Conservation (phyloP, 177 flowering plant genomes). For the Tripterygium wilfordii region DNA sequence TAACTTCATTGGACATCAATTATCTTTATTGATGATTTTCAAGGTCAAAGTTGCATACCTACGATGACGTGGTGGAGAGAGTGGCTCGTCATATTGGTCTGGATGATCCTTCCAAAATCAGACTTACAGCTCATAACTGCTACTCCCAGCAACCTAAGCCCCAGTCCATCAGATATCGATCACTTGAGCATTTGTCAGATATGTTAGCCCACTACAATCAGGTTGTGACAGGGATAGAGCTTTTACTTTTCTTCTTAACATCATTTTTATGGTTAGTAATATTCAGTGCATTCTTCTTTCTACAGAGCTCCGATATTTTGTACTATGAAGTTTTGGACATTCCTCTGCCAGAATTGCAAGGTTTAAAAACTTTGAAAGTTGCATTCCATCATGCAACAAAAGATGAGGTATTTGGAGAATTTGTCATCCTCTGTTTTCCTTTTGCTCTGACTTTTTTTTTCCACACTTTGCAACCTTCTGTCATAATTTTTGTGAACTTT, state of each 20-base stretch:
- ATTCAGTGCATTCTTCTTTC: slow-evolving; percentile 1
- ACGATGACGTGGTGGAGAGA: slow-evolving; percentile 79
- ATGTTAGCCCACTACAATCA: slow-evolving; percentile 81
- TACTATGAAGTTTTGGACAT: slow-evolving; percentile 78
- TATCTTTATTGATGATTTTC: slow-evolving; percentile 6
- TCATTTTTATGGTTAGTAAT: neutral
- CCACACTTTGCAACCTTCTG: neutral
- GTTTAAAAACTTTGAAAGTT: slow-evolving; percentile 66
- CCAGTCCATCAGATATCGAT: slow-evolving; percentile 66
- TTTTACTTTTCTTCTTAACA: too few species aligned
- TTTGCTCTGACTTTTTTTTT: neutral
- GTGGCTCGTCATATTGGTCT: slow-evolving; percentile 62
- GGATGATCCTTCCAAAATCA: slow-evolving; percentile 75
- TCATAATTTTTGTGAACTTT: neutral
- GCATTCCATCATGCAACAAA: slow-evolving; percentile 67
- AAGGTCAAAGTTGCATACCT: slow-evolving; percentile 63
- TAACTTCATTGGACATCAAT: neutral
- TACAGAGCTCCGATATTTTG: slow-evolving; percentile 64
- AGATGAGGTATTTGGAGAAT: slow-evolving; percentile 61
- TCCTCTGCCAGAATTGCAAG: slow-evolving; percentile 72
- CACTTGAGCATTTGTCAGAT: slow-evolving; percentile 64
- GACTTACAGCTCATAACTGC: slow-evolving; percentile 79
- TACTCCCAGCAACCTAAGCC: slow-evolving; percentile 88
- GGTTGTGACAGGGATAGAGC: slow-evolving; percentile 22
- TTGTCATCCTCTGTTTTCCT: neutral